These are phyloP conservation scores for Fusarium globosum DNA, from an alignment of 2,329 filamentous ascomycete genomes.

Conservation along the genomic window DNA sequence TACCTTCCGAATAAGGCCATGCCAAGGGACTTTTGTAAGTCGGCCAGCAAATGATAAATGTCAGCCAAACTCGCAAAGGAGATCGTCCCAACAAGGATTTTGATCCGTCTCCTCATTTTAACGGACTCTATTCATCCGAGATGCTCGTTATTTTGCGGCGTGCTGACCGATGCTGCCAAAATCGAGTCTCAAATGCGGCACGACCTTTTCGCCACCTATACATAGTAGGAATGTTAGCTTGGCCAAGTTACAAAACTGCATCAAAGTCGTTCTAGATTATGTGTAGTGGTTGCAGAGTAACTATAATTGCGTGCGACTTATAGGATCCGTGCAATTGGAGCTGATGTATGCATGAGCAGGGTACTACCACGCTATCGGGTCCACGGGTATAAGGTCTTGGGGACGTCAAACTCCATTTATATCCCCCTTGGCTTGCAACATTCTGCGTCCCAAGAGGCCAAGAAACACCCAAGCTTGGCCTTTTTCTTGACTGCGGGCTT, in stretches of 20 bases:
- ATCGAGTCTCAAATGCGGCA: neutral
- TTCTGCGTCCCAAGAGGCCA: neutral
- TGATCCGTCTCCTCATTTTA: neutral
- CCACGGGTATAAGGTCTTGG: slow-evolving; percentile 4
- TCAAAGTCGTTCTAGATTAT: neutral
- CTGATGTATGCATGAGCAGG: neutral
- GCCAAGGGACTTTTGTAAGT: slow-evolving; percentile 38
- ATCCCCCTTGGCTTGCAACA: neutral
- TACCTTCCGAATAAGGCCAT: slow-evolving; percentile 38
- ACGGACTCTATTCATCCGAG: slow-evolving; percentile 12
- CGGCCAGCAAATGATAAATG: neutral
- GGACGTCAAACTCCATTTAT: neutral
- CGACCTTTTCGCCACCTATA: neutral
- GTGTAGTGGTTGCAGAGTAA: neutral
- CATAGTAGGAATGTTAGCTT: no score
- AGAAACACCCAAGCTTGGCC: neutral
- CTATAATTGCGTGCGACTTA: neutral
- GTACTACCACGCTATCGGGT: neutral
- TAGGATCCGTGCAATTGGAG: neutral
- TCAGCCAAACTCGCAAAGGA: neutral
- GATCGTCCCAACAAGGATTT: neutral
- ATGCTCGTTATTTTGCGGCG: neutral
- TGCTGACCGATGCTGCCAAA: slow-evolving; percentile 9
- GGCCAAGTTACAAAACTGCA: neutral
- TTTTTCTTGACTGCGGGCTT: neutral